A percentile compares a stretch with the other conserved stretches of the same genome.
phyloP scores from a whole-genome alignment of 306 rosid species.

The Gillenia trifoliata region DNA sequence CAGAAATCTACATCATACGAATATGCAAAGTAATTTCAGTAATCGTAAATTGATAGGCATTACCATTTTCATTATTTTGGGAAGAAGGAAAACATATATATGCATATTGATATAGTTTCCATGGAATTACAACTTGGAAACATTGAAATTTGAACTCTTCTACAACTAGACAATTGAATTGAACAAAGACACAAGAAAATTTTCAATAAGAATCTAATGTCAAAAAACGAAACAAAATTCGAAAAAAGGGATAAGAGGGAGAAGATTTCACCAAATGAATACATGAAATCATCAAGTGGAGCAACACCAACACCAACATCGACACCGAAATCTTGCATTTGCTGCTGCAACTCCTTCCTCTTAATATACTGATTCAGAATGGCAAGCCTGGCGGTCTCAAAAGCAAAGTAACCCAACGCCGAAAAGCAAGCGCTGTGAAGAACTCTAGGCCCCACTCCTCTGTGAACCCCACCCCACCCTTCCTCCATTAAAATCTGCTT shows the following conservation, averaged over 20 bases:
- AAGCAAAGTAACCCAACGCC: conserved; percentile 86
- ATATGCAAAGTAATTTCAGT: not conserved
- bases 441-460: conserved; percentile 94
- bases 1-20: not conserved
- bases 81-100: no score
- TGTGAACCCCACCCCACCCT: conserved; percentile 78
- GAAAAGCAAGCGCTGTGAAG: conserved; percentile 90
- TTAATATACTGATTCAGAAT: conserved; percentile 54
- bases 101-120: not conserved
- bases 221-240: not conserved
- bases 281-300: conserved; percentile 37
- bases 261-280: not conserved
- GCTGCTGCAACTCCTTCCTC: conserved; percentile 43
- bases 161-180: not conserved
- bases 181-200: no score
- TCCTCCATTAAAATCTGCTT: conserved; percentile 69
- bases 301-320: conserved; percentile 11
- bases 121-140: not conserved
- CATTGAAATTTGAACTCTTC: not conserved
- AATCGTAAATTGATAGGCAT: not conserved
- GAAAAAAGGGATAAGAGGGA: not conserved
- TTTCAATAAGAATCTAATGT: not conserved
- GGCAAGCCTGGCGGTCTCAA: conserved; percentile 81
- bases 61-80: not conserved
- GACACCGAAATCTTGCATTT: conserved; percentile 27